Evolutionary conservation across 495 filamentous ascomycete species (phyloP).

Genomic region (Sordaria brevicollis): DNA sequence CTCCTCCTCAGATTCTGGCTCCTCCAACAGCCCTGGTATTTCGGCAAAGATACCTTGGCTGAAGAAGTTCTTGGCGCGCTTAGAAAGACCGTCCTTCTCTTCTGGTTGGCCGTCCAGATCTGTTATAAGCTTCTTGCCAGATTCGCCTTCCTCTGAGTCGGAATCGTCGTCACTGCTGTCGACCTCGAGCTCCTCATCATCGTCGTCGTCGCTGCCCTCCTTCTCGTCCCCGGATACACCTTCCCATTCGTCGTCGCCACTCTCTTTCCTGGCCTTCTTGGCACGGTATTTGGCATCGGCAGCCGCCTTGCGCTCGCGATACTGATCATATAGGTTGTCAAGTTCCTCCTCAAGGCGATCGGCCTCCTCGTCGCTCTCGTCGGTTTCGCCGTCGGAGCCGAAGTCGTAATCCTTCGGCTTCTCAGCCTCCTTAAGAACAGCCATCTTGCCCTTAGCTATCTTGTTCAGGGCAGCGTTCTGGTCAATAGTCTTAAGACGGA

Average conservation of each 20-base stretch:
- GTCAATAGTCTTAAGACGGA: constrained; percentile 70
- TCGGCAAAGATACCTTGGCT: constrained; percentile 89
- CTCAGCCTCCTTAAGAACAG: constrained; percentile 41
- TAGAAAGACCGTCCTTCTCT: constrained; percentile 53
- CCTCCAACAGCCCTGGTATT: constrained; percentile 49
- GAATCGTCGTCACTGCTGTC: constrained; percentile 45
- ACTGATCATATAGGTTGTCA: constrained; percentile 76
- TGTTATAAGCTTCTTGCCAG: constrained; percentile 34
- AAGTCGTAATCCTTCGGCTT: constrained; percentile 50
- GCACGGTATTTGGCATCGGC: constrained; percentile 76
- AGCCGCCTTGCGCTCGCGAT: constrained; percentile 68
- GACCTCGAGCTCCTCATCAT: constrained; percentile 41
- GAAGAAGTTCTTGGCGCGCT: constrained; percentile 80
- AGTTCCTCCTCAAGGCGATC: constrained; percentile 75
- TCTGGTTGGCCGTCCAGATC: constrained; percentile 39
- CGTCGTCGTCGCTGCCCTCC: constrained; percentile 42
- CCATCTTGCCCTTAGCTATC: constrained; percentile 72
- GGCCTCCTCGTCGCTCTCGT: constrained; percentile 65
- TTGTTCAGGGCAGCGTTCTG: constrained; percentile 57
- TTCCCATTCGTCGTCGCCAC: constrained; percentile 81
- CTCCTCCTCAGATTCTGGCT: constrained; percentile 44
- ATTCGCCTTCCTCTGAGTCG: constrained; percentile 33
- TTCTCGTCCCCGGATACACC: constrained; percentile 69
- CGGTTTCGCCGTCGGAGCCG: constrained; percentile 41
- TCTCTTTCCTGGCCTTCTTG: constrained; percentile 75